These are phyloP conservation scores for Cymodocea nodosa DNA, from an alignment of 116 monocot species.

Conservation along the genomic window DNA sequence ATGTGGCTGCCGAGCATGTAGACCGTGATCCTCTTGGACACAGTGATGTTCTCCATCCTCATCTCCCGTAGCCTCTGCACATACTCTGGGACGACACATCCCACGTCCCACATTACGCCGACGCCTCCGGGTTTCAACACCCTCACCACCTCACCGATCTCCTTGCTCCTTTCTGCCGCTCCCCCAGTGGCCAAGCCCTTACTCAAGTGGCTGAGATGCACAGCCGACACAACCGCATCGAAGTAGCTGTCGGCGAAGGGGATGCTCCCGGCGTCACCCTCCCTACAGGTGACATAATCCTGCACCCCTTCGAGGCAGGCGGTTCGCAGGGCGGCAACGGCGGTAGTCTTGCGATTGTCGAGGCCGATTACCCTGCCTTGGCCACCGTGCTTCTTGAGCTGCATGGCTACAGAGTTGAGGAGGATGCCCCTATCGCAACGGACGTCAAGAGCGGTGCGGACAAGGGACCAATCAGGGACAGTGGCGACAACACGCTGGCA, in stretches of 20 bases:
- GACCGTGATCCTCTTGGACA: conserved; percentile 45
- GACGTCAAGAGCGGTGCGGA: conserved; percentile 62
- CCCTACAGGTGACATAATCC: conserved; percentile 77
- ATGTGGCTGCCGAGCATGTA: conserved; percentile 51
- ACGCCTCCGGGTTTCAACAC: conserved; percentile 55
- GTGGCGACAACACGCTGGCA: conserved; percentile 52
- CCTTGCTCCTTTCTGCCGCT: conserved; percentile 42
- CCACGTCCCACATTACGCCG: conserved; percentile 67
- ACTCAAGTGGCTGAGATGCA: conserved; percentile 27
- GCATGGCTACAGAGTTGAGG: conserved; percentile 55
- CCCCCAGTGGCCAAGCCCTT: conserved; percentile 2
- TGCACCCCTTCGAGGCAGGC: conserved; percentile 57
- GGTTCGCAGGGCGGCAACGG: conserved; percentile 42
- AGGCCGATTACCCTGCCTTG: conserved; percentile 53
- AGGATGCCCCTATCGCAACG: conserved; percentile 46
- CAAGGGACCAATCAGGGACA: conserved; percentile 69
- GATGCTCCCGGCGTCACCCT: conserved; percentile 49
- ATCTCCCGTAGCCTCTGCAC: conserved; percentile 48
- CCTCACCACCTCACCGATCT: conserved; percentile 54
- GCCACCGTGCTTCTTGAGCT: conserved; percentile 42
- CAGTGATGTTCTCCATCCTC: conserved; percentile 56
- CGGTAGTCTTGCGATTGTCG: conserved; percentile 19
- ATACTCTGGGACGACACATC: conserved; percentile 28
- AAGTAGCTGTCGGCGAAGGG: conserved; percentile 61
- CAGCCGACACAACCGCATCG: conserved; percentile 68